Evolutionary conservation across 768 basidiomycete species (phyloP), one percentile per base, ranked within the genome.

Genomic region (Cystofilobasidium capitatum): DNA sequence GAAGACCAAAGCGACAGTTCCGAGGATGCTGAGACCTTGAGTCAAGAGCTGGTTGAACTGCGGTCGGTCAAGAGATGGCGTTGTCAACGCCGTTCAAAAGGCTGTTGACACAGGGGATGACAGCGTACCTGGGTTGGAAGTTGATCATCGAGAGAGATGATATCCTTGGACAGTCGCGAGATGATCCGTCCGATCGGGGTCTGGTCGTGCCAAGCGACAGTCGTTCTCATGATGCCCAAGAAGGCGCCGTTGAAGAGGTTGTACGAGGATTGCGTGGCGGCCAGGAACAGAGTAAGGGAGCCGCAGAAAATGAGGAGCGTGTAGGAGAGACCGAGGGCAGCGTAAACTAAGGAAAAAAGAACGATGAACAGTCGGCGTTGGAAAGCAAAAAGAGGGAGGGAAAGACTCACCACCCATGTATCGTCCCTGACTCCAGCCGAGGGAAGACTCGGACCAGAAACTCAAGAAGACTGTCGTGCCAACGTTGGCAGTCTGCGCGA

Each of bases 401-500:
- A 16, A 29, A 57, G 12, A 57, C 33, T 20, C 10, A 35, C 33
- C 7, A 29, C 24, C 36, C 39, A 58, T 40, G 20, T 58, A 37
- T 2, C 20, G 36, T 13, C 36, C 35, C 20, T 60, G 47, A 14
- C 39, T 31, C 67, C 67, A 69, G 24, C 63, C 63, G 20, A 64
- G 59, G 9, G 36, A 35, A 29, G 4, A 8, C 26, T 40, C 68
- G 8, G 40, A 45, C 68, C 68, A 69, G 42, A 40, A 58, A 0
- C 87, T 86, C 22, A 90, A 79, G 76, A 86, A 83, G 7, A 90
- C 73, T 22, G 82, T 85, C 68, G 82, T 85, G 0, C 81, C 83
- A 29, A 88, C 86, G 74, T 64, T 47, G 2, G n/a, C 29, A 33
- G 55, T 10, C 55, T 39, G 40, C 39, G 49, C 49, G 9, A 51